Evolutionary conservation across 2,329 filamentous ascomycete genomes (phyloP).

Genomic region (Nannizziopsis arthrosporioides): DNA sequence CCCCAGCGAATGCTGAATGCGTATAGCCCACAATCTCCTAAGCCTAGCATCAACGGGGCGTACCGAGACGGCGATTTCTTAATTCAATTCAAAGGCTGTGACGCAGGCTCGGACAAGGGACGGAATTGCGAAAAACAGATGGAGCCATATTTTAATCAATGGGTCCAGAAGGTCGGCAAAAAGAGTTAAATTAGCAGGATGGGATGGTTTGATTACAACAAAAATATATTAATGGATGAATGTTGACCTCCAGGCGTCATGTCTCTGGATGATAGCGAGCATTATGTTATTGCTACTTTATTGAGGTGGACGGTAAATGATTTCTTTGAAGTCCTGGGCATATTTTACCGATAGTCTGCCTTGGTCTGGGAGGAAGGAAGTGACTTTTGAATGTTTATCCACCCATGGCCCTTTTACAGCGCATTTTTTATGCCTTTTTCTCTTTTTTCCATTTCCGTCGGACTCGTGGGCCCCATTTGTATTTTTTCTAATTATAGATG

Average conservation of each 20-base stretch:
- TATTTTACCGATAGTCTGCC: too few relatives aligned
- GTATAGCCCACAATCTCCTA: conserved; percentile 47
- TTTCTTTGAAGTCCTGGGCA: too few relatives aligned
- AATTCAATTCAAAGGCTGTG: conserved; percentile 65
- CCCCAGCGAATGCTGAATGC: conserved; percentile 75
- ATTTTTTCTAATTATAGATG: too few relatives aligned
- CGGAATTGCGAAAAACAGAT: conserved; percentile 64
- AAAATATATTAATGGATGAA: neutral
- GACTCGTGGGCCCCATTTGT: too few relatives aligned
- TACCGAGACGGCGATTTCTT: conserved; percentile 80
- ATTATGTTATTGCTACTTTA: too few relatives aligned
- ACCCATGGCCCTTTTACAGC: too few relatives aligned
- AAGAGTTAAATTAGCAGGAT: neutral
- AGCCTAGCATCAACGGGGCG: conserved; percentile 41
- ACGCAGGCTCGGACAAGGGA: conserved; percentile 32
- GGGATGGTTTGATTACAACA: neutral
- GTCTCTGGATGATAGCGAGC: too few relatives aligned
- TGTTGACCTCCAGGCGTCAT: neutral
- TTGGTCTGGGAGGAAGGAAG: too few relatives aligned
- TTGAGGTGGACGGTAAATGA: too few relatives aligned
- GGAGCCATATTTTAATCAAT: conserved; percentile 39
- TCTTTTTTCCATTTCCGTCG: too few relatives aligned
- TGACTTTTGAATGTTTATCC: too few relatives aligned
- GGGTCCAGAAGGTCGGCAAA: conserved; percentile 25
- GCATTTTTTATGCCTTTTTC: too few relatives aligned